phyloP scores from a whole-genome alignment of 2,329 filamentous ascomycete genomes.

The Calonectria hawksworthii region DNA sequence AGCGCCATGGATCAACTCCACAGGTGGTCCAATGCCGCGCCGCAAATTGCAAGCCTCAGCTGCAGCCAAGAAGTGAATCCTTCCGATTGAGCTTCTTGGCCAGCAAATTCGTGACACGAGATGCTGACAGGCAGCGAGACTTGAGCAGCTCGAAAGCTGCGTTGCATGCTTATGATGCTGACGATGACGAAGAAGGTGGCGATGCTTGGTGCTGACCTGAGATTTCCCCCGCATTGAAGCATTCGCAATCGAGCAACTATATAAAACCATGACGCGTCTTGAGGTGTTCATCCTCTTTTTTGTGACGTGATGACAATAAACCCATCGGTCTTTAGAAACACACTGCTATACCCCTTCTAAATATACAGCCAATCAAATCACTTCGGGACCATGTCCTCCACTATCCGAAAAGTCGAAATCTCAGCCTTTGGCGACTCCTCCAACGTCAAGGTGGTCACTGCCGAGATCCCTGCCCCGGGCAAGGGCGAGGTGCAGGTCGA shows the following conservation, averaged over 20 bases:
- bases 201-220: not conserved
- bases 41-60: not conserved
- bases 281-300: not conserved
- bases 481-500: conserved; percentile 61
- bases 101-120: not conserved
- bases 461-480: conserved; percentile 54
- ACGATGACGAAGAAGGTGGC: not conserved
- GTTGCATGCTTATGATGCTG: not conserved
- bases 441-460: conserved; percentile 51
- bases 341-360: not conserved
- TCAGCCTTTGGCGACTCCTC: conserved; percentile 57
- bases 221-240: not conserved
- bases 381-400: conserved; percentile 36
- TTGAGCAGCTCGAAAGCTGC: not conserved
- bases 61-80: not conserved
- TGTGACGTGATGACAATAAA: not conserved
- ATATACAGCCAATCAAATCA: not conserved
- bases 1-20: not conserved
- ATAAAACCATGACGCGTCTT: not conserved
- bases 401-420: conserved; percentile 62
- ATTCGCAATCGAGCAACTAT: not conserved
- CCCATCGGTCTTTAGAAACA: not conserved
- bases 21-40: not conserved
- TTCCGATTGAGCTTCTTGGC: not conserved
- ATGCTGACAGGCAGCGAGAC: not conserved